Evolutionary conservation across 2,329 filamentous ascomycete species (phyloP).

Genomic region (Talaromyces sp.): DNA sequence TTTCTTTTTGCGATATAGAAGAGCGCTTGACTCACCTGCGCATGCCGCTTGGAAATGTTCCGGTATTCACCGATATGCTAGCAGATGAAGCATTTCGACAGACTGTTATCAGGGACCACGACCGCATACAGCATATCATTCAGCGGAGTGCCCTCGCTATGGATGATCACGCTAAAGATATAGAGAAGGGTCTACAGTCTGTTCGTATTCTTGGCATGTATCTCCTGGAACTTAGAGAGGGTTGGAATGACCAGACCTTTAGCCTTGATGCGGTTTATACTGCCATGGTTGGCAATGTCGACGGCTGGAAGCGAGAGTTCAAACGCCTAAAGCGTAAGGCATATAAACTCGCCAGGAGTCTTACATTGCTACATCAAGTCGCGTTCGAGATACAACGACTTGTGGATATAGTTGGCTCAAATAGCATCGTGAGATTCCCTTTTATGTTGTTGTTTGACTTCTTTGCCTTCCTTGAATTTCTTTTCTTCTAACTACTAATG

Average conservation of each 20-base stretch:
- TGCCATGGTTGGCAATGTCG: constrained; percentile 88
- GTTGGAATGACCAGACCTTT: constrained; percentile 54
- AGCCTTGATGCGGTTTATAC: constrained; percentile 71
- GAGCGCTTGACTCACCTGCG: constrained; percentile 76
- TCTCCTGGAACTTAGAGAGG: constrained; percentile 62
- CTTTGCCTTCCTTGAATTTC: background rate
- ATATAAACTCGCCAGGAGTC: constrained; percentile 63
- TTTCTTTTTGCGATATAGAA: constrained; percentile 73
- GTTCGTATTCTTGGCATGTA: constrained; percentile 75
- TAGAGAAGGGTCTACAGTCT: constrained; percentile 71
- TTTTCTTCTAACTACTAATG: constrained; percentile 54
- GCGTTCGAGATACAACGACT: constrained; percentile 82
- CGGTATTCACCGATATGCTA: constrained; percentile 81
- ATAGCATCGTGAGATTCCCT: constrained; percentile 48
- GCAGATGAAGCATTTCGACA: constrained; percentile 77
- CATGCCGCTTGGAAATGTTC: constrained; percentile 76
- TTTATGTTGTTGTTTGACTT: background rate
- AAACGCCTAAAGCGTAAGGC: constrained; percentile 70
- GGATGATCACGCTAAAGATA: constrained; percentile 73
- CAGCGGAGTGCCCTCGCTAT: constrained; percentile 72
- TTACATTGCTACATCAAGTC: constrained; percentile 70
- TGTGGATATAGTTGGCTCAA: constrained; percentile 76
- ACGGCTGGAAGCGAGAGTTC: constrained; percentile 83
- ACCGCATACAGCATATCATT: constrained; percentile 85
- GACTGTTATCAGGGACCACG: constrained; percentile 80